Base-by-base conservation (phyloP, 805 yeast species). In the Barnettozyma sp. region DNA sequence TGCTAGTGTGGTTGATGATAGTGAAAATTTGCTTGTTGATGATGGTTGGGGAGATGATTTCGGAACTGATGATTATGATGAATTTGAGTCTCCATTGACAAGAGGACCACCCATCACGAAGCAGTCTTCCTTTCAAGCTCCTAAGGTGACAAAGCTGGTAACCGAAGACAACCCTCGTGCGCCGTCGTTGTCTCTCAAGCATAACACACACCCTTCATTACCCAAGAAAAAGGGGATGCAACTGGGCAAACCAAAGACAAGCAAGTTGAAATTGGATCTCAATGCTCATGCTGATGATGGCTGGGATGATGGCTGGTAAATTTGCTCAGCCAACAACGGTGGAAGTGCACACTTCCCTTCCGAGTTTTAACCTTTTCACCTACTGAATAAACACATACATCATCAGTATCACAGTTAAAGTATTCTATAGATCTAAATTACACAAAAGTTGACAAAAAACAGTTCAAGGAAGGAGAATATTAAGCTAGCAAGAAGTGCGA, bases 231-330 rank as follows among this genome's bases (percentile, higher is more conserved):
- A 45, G 17, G 55, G 50, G 6, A n/a, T 53, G 27, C 50, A 50
- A 29, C 33, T 53, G 33, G 32, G 24, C 12, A 52, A 49, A 24
- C 44, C 50, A 23, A 53, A 47, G 38, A 12, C 18, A n/a, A 45
- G 47, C 18, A 62, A 65, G 43, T 40, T 63, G 8, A 58, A 60
- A 24, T 40, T 65, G 20, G 55, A 59, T 15, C 32, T 64, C 18
- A 55, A 55, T 19, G 45, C 44, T 12, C 62, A 56, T 13, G 45
- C 39, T 13, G 66, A 58, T 11, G 67, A 59, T 30, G 68, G 65
- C 0, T 68, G 72, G 72, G 72, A 67, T 14, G 67, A 63, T 39
- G 68, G 66, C 0, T 66, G 71, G 70, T 65, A 24, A 24, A n/a
- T n/a, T n/a, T n/a, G n/a, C n/a, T n/a, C n/a, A n/a, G n/a, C n/a